phyloP scores from a whole-genome alignment of 305 asterid species.

The Solanum hybrid region DNA sequence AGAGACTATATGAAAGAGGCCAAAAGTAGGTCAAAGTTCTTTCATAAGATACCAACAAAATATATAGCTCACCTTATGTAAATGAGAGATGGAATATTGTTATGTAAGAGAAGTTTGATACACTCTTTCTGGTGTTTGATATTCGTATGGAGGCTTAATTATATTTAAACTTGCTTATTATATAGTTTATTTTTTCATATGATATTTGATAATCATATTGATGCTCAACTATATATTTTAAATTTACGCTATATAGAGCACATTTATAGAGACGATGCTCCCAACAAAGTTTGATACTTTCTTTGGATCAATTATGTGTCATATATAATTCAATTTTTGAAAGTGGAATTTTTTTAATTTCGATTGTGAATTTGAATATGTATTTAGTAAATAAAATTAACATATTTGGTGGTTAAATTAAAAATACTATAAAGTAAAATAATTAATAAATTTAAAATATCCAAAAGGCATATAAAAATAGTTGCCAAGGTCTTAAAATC shows the following conservation, averaged over 20 bases:
- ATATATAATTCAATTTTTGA: background rate
- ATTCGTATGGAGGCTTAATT: background rate
- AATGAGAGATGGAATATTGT: background rate
- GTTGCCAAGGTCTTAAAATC: background rate
- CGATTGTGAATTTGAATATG: background rate
- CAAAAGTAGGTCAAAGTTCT: background rate
- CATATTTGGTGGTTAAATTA: background rate
- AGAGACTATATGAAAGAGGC: background rate
- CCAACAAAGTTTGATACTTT: background rate
- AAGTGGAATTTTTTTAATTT: background rate
- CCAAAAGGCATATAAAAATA: background rate
- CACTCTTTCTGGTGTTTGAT: background rate
- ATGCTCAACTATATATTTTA: background rate
- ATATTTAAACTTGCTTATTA: background rate
- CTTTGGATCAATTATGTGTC: background rate
- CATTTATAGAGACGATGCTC: background rate
- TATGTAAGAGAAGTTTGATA: background rate
- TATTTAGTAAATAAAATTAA: too few species aligned
- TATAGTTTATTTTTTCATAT: background rate
- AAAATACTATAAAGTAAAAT: background rate
- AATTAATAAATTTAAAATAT: background rate
- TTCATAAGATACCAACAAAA: background rate
- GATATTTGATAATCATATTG: rapidly evolving
- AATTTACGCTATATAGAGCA: background rate
- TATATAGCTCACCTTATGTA: background rate